Evolutionary conservation across 2,329 filamentous ascomycete species (phyloP).

Genomic region (Bipolaris zeicola): DNA sequence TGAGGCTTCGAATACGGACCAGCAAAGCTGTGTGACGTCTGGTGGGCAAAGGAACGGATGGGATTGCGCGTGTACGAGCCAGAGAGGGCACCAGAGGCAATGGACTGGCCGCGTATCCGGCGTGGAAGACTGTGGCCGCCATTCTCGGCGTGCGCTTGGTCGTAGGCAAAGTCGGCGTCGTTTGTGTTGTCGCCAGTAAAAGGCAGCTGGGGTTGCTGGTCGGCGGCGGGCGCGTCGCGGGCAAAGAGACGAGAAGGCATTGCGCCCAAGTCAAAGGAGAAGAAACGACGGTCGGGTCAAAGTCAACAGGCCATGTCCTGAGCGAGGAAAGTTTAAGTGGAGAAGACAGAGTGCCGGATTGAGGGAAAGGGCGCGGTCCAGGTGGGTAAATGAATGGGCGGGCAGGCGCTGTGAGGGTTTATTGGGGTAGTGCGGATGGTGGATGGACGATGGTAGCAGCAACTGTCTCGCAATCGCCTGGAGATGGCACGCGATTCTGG

Average conservation of each 20-base stretch:
- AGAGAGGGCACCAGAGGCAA: conserved; percentile 29
- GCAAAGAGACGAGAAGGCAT: conserved; percentile 34
- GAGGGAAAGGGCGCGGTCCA: not conserved
- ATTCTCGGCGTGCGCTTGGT: conserved; percentile 26
- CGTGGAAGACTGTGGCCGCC: conserved; percentile 34
- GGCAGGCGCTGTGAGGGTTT: conserved; percentile 3
- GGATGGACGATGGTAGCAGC: not conserved
- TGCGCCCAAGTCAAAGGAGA: conserved; percentile 3
- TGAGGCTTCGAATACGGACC: conserved; percentile 52
- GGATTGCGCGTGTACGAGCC: conserved; percentile 59
- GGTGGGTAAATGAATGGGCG: conserved; percentile 1
- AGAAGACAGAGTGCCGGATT: not conserved
- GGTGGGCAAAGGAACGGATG: conserved; percentile 73
- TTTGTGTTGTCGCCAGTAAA: conserved; percentile 39
- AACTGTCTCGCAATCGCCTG: not conserved
- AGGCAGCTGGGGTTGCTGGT: conserved; percentile 35
- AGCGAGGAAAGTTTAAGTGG: conserved; percentile 1
- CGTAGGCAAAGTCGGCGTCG: conserved; percentile 37
- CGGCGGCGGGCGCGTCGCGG: conserved; percentile 23
- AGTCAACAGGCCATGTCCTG: conserved; percentile 10
- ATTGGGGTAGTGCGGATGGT: conserved; percentile 6
- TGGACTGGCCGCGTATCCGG: conserved; percentile 35
- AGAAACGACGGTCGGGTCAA: conserved; percentile 1
- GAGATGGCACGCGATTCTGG: not conserved
- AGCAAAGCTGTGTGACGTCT: conserved; percentile 64